Evolutionary conservation across 108 stramenopile species (phyloP).

Genomic region (Conticribra guillardii): DNA sequence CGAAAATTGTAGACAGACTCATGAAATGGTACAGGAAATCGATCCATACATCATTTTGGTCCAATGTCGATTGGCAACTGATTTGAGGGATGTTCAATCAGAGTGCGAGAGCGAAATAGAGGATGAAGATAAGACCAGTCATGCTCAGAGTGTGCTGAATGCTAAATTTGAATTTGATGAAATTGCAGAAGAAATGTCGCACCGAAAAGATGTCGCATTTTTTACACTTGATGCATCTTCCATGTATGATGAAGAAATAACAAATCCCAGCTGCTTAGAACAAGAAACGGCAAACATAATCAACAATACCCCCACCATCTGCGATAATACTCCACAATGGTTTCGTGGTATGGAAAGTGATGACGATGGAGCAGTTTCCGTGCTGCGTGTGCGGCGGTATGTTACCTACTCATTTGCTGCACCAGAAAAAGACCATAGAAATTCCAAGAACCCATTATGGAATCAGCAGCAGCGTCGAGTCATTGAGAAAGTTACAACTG

Average conservation of each 20-base stretch:
- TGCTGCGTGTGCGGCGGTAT: slow-evolving; percentile 16
- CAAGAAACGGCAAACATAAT: no score
- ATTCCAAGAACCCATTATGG: slow-evolving; percentile 3
- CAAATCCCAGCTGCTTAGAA: no score
- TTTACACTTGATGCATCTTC: slow-evolving; percentile 23
- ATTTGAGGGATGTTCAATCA: background rate
- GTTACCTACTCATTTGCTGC: slow-evolving; percentile 16
- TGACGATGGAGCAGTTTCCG: slow-evolving; percentile 24
- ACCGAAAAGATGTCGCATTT: slow-evolving; percentile 51
- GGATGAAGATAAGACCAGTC: background rate
- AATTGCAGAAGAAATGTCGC: slow-evolving; percentile 42
- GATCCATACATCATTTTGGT: slow-evolving; percentile 46
- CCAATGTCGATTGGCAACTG: slow-evolving; percentile 31
- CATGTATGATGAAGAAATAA: background rate
- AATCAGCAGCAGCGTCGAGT: slow-evolving; percentile 7
- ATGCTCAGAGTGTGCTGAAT: slow-evolving; percentile 2
- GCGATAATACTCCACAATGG: slow-evolving; percentile 23
- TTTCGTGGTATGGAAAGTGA: slow-evolving; percentile 1
- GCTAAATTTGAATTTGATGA: slow-evolving; percentile 40
- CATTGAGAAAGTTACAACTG: slow-evolving; percentile 31
- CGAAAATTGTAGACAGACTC: background rate
- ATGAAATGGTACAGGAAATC: slow-evolving; percentile 31
- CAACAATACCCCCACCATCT: no score
- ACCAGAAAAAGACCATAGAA: background rate
- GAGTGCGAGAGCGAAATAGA: background rate